phyloP scores from a whole-genome alignment of 2,329 filamentous ascomycete genomes.

The Chaetomium strumarium region DNA sequence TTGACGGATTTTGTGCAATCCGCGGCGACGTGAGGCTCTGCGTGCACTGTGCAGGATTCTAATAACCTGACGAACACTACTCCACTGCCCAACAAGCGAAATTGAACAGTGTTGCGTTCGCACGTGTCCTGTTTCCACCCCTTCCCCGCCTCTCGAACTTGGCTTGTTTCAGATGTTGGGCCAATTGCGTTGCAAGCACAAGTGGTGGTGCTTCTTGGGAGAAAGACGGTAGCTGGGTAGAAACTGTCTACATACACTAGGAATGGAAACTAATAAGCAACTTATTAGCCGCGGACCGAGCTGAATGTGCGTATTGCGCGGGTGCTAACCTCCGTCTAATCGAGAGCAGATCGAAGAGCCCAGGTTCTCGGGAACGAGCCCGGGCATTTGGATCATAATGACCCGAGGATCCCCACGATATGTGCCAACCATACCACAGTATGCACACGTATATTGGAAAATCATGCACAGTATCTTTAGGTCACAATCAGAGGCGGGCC shows the following conservation, averaged over 20 bases:
- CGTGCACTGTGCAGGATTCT: background rate
- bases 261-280: no score
- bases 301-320: no score
- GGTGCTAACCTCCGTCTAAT: no score
- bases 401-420: no score
- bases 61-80: background rate
- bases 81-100: conserved; percentile 9
- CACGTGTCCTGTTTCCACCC: conserved; percentile 5
- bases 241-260: no score
- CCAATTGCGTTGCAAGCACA: conserved; percentile 2
- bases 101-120: conserved; percentile 1
- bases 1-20: no score
- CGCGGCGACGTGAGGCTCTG: conserved; percentile 8
- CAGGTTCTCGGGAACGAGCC: no score
- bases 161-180: conserved; percentile 15
- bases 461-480: background rate
- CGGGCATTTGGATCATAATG: no score
- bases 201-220: background rate
- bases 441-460: background rate
- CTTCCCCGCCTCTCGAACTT: background rate
- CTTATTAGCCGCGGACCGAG: no score
- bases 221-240: no score
- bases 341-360: no score
- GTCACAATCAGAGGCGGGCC: background rate
- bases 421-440: no score